Conservation (phyloP, 169 alveolate genomes). For the Plasmodium chabaudi region DNA sequence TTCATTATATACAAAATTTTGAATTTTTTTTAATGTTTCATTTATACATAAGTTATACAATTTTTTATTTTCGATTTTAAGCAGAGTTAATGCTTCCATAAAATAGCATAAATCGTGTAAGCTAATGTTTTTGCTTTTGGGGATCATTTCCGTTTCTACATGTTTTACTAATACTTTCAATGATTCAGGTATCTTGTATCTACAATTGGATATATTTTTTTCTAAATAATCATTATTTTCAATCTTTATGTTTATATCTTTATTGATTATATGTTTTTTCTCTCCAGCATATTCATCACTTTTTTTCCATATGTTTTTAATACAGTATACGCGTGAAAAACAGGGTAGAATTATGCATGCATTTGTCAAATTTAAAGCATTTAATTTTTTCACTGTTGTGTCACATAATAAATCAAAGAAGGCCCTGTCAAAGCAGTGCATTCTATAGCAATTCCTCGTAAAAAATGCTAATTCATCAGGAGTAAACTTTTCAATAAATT, state of each 20-base stretch:
- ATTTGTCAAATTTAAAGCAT: not conserved
- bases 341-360: conserved; percentile 58
- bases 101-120: conserved; percentile 47
- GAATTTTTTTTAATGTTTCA: conserved; percentile 21
- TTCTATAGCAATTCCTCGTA: conserved; percentile 62
- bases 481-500: conserved; percentile 43
- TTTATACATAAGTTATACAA: conserved; percentile 14
- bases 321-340: conserved; percentile 68
- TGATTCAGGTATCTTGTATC: conserved; percentile 38
- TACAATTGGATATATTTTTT: conserved; percentile 23
- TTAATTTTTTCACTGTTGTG: conserved; percentile 4
- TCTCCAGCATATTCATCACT: not conserved
- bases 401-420: conserved; percentile 72
- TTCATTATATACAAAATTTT: not conserved
- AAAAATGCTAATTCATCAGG: conserved; percentile 41
- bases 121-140: not conserved
- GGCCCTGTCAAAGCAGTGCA: conserved; percentile 71
- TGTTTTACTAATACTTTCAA: conserved; percentile 30
- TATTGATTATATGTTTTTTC: not conserved
- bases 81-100: conserved; percentile 61
- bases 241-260: not conserved
- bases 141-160: conserved; percentile 23
- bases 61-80: conserved; percentile 60
- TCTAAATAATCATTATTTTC: conserved; percentile 30
- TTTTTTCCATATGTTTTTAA: conserved; percentile 5